Evolutionary conservation across 2,329 filamentous ascomycete species (phyloP).

Genomic region (Lasiodiplodia gonubiensis): DNA sequence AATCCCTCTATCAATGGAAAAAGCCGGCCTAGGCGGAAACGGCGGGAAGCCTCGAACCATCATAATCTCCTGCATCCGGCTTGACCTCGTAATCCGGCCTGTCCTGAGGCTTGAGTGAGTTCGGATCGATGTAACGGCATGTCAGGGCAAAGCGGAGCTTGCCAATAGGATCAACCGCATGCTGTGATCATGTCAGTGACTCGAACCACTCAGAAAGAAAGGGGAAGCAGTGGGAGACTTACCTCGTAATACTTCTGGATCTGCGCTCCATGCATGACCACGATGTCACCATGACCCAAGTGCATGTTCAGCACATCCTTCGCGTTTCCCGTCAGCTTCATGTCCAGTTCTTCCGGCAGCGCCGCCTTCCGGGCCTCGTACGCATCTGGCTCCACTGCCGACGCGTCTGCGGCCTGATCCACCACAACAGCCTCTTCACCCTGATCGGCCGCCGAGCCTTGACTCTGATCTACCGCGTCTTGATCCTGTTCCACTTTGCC

Average conservation of each 20-base stretch:
- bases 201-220: too few species aligned
- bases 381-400: neutral
- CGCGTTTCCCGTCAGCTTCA: slow-evolving; percentile 40
- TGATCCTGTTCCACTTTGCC: slow-evolving; percentile 8
- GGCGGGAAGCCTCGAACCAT: slow-evolving; percentile 35
- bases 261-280: slow-evolving; percentile 65
- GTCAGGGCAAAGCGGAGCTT: slow-evolving; percentile 64
- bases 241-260: slow-evolving; percentile 65
- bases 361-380: slow-evolving; percentile 40
- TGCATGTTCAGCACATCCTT: slow-evolving; percentile 50
- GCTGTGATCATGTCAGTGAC: slow-evolving; percentile 37
- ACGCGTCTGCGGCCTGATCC: too few species aligned
- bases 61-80: slow-evolving; percentile 44
- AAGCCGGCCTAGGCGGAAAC: neutral
- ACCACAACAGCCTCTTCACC: too few species aligned
- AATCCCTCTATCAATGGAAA: too few species aligned
- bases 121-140: slow-evolving; percentile 57
- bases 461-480: too few species aligned
- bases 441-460: too few species aligned
- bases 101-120: slow-evolving; percentile 49
- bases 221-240: neutral
- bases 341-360: slow-evolving; percentile 45
- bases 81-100: slow-evolving; percentile 46
- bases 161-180: slow-evolving; percentile 59
- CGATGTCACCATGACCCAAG: slow-evolving; percentile 67